Conservation (phyloP, 1,139 yeast genomes). For the Debaryomyces fabryi region DNA sequence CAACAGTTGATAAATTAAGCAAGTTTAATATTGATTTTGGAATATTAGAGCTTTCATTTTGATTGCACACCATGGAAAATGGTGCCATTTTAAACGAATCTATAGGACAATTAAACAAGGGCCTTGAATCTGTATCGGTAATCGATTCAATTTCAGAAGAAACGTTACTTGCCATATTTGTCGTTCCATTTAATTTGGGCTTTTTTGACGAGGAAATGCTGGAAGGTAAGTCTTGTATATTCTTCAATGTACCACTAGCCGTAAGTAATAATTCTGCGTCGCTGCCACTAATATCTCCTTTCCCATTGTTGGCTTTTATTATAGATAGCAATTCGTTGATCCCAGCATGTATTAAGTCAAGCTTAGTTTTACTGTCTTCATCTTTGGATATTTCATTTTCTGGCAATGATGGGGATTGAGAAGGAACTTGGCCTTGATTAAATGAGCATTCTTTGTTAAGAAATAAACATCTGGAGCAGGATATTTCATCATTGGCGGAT, state of each 20-base stretch:
- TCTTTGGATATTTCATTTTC: conserved; percentile 7
- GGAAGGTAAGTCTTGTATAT: not conserved
- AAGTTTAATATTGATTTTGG: conserved; percentile 51
- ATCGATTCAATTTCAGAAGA: not conserved
- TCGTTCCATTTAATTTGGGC: not conserved
- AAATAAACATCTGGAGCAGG: conserved; percentile 61
- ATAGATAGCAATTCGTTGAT: conserved; percentile 33
- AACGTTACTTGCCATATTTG: not conserved
- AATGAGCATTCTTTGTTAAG: conserved; percentile 56
- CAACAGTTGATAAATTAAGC: conserved; percentile 27
- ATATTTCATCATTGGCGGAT: conserved; percentile 42
- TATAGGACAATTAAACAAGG: conserved; percentile 44
- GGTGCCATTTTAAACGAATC: conserved; percentile 52
- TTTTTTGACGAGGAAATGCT: not conserved
- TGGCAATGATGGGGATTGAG: conserved; percentile 7
- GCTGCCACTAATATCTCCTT: conserved; percentile 14
- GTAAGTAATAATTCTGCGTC: conserved; percentile 32
- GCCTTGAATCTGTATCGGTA: not conserved
- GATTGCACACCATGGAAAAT: conserved; percentile 46
- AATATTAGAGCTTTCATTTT: conserved; percentile 29
- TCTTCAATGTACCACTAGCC: conserved; percentile 30
- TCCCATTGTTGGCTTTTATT: conserved; percentile 18
- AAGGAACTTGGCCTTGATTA: conserved; percentile 23
- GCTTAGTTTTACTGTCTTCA: conserved; percentile 16
- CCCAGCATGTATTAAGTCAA: conserved; percentile 35